Evolutionary conservation across 1,284 basidiomycete genomes (phyloP), one percentile per base, ranked within the genome.

Genomic region (Vanrija sp.): DNA sequence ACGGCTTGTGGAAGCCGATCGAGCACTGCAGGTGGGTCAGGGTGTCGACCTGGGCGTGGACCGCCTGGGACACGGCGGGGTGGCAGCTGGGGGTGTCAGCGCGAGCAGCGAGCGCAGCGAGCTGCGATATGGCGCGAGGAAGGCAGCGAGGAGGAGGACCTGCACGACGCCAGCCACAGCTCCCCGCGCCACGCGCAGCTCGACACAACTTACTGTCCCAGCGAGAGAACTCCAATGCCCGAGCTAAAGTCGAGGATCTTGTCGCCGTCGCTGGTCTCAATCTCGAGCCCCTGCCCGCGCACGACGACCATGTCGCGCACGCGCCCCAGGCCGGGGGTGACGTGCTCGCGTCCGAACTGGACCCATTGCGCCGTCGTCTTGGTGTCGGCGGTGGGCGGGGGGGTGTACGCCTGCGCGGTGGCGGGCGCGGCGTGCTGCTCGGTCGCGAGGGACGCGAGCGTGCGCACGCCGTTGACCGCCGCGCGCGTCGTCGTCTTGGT

Each of bases 1-100:
- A 80, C 0, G 93, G 91, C 85, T 93, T 89, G 55, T 65, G 67
- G 25, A 68, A 58, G 28, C 64, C 67, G 49, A 72, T 69, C 45
- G 67, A 65, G 59, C 68, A 69, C 57, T 92, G 90, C 39, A 81
- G 85, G 64, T 94, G 90, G 8, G 91, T 86, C 59, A 93, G 81
- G 25, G 83, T 84, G 77, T 86, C 83, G 69, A 88, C 89, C 73
- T 95, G 91, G 43, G 88, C 84, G 21, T 89, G 88, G 5, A 91
- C 91, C 10, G 91, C 91, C 57, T 83, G 82, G 74, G 88, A 91
- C 62, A 94, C 84, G 70, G 83, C 86, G 0, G 89, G 90, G 72
- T 95, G 89, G 65, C 86, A 89, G 34, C 34, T 34, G 34, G 34
- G 34, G 34, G 34, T 15, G 34, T 34, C 28, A 29, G 28, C 28